Evolutionary conservation across 2,329 filamentous ascomycete genomes (phyloP).

Genomic region (Colletotrichum destructivum): DNA sequence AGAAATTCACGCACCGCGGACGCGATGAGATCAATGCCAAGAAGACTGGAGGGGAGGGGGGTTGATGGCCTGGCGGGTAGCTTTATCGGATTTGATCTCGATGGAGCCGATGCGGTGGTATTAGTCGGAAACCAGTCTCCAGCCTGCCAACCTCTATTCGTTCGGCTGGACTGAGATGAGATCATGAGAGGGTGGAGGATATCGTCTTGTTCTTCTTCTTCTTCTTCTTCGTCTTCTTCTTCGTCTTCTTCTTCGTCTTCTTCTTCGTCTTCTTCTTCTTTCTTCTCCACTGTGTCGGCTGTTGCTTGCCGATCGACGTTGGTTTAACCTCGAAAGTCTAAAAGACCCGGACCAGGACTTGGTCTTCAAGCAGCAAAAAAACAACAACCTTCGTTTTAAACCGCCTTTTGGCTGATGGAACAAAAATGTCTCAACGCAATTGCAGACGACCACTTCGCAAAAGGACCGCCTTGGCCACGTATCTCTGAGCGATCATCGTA

Average conservation of each 20-base stretch:
- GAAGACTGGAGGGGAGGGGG: background rate
- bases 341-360: background rate
- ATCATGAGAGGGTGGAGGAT: background rate
- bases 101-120: background rate
- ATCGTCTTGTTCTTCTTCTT: background rate
- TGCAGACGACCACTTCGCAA: background rate
- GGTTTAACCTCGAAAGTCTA: constrained; percentile 19
- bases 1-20: background rate
- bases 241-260: too few species aligned
- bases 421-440: constrained; percentile 25
- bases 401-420: background rate
- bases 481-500: constrained; percentile 11
- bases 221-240: too few species aligned
- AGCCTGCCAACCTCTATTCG: background rate
- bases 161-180: background rate
- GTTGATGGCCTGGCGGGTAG: background rate
- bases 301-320: constrained; percentile 10
- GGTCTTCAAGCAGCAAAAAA: background rate
- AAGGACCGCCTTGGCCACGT: too few species aligned
- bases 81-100: background rate
- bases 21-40: background rate
- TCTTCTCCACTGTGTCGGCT: constrained; percentile 1
- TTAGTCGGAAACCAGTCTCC: background rate
- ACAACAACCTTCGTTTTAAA: too few species aligned
- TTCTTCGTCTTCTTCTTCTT: background rate